Percentiles rank a stretch among this genome's conserved stretches.
Conservation (phyloP, 805 yeast species). For the Starmerella floris region DNA sequence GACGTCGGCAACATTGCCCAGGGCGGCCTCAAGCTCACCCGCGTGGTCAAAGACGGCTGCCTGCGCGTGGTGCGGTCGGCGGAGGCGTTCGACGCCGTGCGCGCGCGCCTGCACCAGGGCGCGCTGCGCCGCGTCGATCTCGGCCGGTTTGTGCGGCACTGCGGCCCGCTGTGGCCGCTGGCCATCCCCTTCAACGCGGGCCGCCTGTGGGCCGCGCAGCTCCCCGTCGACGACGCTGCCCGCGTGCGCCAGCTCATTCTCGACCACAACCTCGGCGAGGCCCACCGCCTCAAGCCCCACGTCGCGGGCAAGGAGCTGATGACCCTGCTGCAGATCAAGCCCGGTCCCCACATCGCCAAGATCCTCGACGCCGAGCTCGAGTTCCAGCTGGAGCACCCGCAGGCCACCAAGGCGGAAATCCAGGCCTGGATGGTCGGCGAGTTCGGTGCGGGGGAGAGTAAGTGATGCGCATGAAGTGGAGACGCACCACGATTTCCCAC, state of each 20-base stretch:
- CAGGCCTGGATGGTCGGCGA: not conserved
- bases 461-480: too few relatives aligned
- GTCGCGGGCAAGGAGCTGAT: slow-evolving; percentile 59
- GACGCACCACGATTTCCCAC: too few relatives aligned
- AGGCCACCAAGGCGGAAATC: slow-evolving; percentile 37
- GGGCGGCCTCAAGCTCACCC: slow-evolving; percentile 59
- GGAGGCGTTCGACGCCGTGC: slow-evolving; percentile 20
- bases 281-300: slow-evolving; percentile 44
- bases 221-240: slow-evolving; percentile 27
- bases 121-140: slow-evolving; percentile 30
- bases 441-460: not conserved
- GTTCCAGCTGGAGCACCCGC: slow-evolving; percentile 73
- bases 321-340: slow-evolving; percentile 38
- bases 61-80: slow-evolving; percentile 29
- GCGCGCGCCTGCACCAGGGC: slow-evolving; percentile 20
- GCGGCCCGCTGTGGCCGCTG: slow-evolving; percentile 40
- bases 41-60: slow-evolving; percentile 35
- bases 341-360: slow-evolving; percentile 77
- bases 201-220: slow-evolving; percentile 15
- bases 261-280: slow-evolving; percentile 30
- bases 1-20: slow-evolving; percentile 39
- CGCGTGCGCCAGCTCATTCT: slow-evolving; percentile 24
- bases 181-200: slow-evolving; percentile 29
- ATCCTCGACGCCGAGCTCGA: slow-evolving; percentile 42
- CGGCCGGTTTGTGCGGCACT: slow-evolving; percentile 46